A percentile compares a stretch with the other conserved stretches of the same genome.
Conservation (phyloP, 768 basidiomycete genomes). For the Pleurotus eryngii region DNA sequence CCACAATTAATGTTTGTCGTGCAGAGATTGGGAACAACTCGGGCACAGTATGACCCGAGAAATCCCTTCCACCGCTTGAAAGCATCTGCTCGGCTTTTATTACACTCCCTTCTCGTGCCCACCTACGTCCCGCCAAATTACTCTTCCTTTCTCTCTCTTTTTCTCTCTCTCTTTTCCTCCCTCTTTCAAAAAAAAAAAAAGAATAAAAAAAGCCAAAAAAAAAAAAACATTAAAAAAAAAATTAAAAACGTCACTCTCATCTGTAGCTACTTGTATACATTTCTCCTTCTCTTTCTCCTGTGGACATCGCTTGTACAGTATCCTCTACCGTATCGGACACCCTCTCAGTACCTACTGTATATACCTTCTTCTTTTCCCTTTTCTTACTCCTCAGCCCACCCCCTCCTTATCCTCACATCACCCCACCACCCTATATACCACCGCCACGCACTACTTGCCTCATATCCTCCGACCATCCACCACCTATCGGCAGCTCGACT, state of each 20-base stretch:
- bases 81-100: background rate
- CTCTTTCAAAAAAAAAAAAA: background rate
- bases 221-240: no score
- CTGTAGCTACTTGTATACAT: background rate
- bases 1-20: background rate
- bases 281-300: background rate
- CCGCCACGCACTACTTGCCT: background rate
- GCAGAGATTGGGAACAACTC: background rate
- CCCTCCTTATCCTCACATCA: background rate
- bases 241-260: background rate
- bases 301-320: background rate
- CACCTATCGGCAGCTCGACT: no score
- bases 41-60: background rate
- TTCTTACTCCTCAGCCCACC: background rate
- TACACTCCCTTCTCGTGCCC: background rate
- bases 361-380: background rate
- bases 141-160: background rate
- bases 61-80: background rate
- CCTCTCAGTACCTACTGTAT: no score
- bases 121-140: background rate
- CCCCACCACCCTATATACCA: no score
- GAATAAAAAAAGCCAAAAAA: background rate
- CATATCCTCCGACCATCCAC: no score
- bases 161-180: background rate
- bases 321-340: background rate